phyloP scores from a whole-genome alignment of 2,329 filamentous ascomycete species.

The Rugonectria rugulosa region DNA sequence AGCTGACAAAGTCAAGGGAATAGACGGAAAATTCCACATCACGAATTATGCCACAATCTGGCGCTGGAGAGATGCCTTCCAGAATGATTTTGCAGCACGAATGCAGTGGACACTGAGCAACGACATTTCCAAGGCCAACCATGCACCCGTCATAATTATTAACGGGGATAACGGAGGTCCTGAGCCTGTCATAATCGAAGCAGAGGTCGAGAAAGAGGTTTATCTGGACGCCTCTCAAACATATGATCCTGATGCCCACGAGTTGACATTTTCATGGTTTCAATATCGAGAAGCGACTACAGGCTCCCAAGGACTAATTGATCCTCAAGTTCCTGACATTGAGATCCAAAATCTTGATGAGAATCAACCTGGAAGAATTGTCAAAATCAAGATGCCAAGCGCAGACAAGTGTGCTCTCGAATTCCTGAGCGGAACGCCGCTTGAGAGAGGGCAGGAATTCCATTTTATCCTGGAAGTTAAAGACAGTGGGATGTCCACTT shows the following conservation, averaged over 20 bases:
- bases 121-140: constrained; percentile 47
- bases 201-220: constrained; percentile 47
- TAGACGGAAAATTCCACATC: constrained; percentile 35
- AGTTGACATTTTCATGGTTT: constrained; percentile 56
- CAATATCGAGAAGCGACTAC: constrained; percentile 51
- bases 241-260: constrained; percentile 54
- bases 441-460: constrained; percentile 50
- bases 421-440: no score
- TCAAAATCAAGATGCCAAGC: constrained; percentile 35
- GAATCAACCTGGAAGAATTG: no score
- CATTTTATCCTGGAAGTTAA: constrained; percentile 58
- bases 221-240: constrained; percentile 53
- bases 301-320: constrained; percentile 43
- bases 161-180: constrained; percentile 52
- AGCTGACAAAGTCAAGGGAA: constrained; percentile 37
- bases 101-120: constrained; percentile 47
- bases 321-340: no score
- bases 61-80: constrained; percentile 50
- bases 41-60: constrained; percentile 48
- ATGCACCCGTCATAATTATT: constrained; percentile 53
- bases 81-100: constrained; percentile 51
- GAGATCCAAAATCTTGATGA: no score
- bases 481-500: constrained; percentile 49
- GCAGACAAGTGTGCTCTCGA: no score
- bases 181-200: constrained; percentile 47